Base-by-base conservation (phyloP, 208 protist species). In the Crithidia sp. region DNA sequence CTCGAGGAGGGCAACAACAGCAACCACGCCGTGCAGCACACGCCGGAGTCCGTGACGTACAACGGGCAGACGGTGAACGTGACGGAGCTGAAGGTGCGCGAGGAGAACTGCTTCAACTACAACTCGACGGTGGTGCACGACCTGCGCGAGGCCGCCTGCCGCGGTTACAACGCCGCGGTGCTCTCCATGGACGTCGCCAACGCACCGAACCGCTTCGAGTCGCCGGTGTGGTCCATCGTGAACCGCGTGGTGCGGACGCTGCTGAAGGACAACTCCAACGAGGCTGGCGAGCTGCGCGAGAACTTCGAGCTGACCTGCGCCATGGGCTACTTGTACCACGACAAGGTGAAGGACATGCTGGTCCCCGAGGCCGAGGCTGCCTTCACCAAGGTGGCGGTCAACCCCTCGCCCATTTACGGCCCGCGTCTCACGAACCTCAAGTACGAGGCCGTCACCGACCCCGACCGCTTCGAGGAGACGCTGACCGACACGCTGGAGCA, bases 371-470 rank as follows among this genome's bases (percentile, higher is more conserved):
- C 59, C 14, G 79, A 72, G 40, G 45, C 59, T 17, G 63, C 65
- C 6, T 93, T 95, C 72, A 81, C 88, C 59, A 77, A 77, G 54
- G 65, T 93, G 5, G 65, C 61, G 16, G 78, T 95, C 36, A 81
- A 89, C 62, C 86, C 90, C 6, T 95, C 90, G 6, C 90, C 90
- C 7, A 92, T 95, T 49, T 90, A 86, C 76, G 90, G 90, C 9
- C 88, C 90, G 3, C 84, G 86, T 12, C 72, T 95, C 12, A 77
- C 63, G 60, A 81, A 93, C 55, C 71, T 95, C 50, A 79, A 56
- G 19, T 93, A 93, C 66, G 67, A 75, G 41, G 67, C 68, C 57
- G 74, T 95, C 47, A 88, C 80, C 9, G 81, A 80, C 14, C 60
- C 55, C 43, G 52, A 12, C 3, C 55, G 45, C 4, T 95, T 93